A percentile compares a stretch with the other conserved stretches of the same genome.
Conservation (phyloP, 177 flowering plant species). For the Tripterygium wilfordii region DNA sequence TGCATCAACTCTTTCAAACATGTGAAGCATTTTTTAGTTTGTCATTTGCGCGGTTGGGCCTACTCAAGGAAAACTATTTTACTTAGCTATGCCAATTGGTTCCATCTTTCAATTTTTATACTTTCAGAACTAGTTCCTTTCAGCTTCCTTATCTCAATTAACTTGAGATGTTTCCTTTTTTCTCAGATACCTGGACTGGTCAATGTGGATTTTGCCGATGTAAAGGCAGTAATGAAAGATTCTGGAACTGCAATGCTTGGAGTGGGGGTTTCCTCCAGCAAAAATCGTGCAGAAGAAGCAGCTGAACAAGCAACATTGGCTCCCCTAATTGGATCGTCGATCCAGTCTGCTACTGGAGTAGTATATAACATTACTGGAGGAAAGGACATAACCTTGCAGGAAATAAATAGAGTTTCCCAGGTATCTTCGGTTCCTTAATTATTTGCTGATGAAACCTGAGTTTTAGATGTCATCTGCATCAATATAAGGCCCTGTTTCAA, state of each 20-base stretch:
- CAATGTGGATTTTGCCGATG: conserved; percentile 99
- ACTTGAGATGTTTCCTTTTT: conserved; percentile 7
- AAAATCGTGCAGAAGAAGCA: conserved; percentile 98
- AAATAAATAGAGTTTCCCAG: conserved; percentile 97
- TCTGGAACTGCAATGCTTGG: conserved; percentile 99
- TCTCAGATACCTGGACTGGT: conserved; percentile 97
- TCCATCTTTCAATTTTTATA: no score
- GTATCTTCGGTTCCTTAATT: conserved; percentile 23
- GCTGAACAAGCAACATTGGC: conserved; percentile 98
- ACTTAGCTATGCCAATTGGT: no score
- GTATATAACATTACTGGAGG: conserved; percentile 98
- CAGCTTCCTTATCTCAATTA: no score
- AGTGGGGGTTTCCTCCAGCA: conserved; percentile 96
- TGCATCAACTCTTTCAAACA: no score
- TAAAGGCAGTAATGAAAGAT: conserved; percentile 96
- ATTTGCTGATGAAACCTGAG: background rate
- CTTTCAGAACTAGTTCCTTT: no score
- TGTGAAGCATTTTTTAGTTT: no score
- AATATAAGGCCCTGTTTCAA: background rate
- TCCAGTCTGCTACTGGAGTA: conserved; percentile 93
- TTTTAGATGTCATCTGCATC: background rate
- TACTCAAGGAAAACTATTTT: background rate
- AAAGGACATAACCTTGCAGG: conserved; percentile 96
- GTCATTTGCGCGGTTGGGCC: background rate
- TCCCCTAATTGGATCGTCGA: conserved; percentile 89